phyloP scores from a whole-genome alignment of 441 rosid species.

The Francoa sonchifolia region DNA sequence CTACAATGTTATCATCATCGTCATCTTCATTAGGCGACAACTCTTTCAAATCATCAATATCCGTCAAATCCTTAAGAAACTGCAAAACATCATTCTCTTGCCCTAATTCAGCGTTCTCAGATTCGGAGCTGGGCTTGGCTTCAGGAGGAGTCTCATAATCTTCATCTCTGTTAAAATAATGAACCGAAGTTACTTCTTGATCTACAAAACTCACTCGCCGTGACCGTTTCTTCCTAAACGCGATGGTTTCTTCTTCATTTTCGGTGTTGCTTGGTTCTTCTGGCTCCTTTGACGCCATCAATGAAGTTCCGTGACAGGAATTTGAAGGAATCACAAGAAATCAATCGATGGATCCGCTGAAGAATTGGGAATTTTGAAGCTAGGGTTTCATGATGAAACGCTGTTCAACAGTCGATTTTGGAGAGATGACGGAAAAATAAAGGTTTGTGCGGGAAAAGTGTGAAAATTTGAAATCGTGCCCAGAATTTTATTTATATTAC shows the following conservation, averaged over 20 bases:
- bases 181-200: slow-evolving; percentile 15
- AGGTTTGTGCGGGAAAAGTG: too few species aligned
- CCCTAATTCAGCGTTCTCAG: slow-evolving; percentile 10
- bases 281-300: slow-evolving; percentile 13
- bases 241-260: slow-evolving; percentile 13
- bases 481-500: too few species aligned
- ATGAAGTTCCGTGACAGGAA: too few species aligned
- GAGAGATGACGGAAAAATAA: too few species aligned
- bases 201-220: slow-evolving; percentile 19
- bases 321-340: too few species aligned
- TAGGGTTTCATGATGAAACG: too few species aligned
- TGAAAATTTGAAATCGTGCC: too few species aligned
- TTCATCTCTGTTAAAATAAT: slow-evolving; percentile 15
- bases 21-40: slow-evolving; percentile 3
- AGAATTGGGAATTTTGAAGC: too few species aligned
- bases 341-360: too few species aligned
- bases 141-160: slow-evolving; percentile 15
- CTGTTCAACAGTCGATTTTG: too few species aligned
- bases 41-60: slow-evolving; percentile 10
- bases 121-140: neutral
- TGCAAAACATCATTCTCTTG: neutral
- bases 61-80: slow-evolving; percentile 3
- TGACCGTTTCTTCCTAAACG: slow-evolving; percentile 10
- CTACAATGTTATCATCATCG: slow-evolving; percentile 8
- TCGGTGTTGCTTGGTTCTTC: slow-evolving; percentile 6